Base-by-base conservation (phyloP, 306 rosid species). In the Malus asiatica region DNA sequence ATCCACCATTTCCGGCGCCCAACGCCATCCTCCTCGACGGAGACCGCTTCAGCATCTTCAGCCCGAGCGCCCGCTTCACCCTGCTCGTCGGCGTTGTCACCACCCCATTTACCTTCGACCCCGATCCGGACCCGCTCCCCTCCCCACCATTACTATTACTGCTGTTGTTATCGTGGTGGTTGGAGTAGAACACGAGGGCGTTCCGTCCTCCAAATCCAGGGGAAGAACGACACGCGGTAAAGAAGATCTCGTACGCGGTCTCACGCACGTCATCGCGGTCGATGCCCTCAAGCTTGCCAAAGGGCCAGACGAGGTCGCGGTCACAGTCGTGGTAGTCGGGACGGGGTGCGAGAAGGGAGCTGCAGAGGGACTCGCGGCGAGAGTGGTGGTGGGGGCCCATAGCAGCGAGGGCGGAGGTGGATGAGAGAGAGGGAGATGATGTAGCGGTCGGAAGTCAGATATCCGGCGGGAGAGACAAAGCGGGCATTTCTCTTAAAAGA, bases 161-260 rank as follows among this genome's bases (percentile, higher is more conserved):
- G 29, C 42, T 8, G 29, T 70, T 70, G 19, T 48, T 38, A 27
- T 63, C 55, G 20, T 81, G 74, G 73, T 71, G 55, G 16, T 69
- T 71, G 11, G 84, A 80, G 70, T 86, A 71, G 38, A 95, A 89
- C 1, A 89, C 72, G 8, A 92, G 87, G 1, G 90, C 82, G 29
- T 86, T 87, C 3, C 98, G 87, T 4, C 90, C 97, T 0, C 93
- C 93, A 10, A 95, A 95, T 2, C 99, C 98, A 0, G 90, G 95
- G 0, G 97, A 80, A 0, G 98, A 95, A 4, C 97, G 88, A 57
- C 97, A 95, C 0, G 98, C 88, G 11, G 84, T 89, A 87, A 95
- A 95, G 72, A 95, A 95, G 6, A 95, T 88, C 83, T 95, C 98
- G 30, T 95, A 95, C 5, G 98, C 97, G 0, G 97, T 86, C 57